phyloP scores from a whole-genome alignment of 2,329 filamentous ascomycete genomes.

The Pyrenochaeta sp. region DNA sequence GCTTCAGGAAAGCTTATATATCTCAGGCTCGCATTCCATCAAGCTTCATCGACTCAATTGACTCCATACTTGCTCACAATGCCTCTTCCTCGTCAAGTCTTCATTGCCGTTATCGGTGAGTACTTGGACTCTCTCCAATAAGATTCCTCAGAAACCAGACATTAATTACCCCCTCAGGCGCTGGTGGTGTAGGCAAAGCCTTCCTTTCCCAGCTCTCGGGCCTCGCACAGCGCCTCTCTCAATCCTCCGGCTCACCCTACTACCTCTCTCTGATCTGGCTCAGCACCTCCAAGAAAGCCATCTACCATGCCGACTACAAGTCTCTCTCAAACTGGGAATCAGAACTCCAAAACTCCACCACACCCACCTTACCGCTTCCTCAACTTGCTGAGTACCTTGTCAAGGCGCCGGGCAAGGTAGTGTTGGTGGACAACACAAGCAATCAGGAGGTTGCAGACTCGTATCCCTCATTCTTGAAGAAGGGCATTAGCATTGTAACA shows the following conservation, averaged over 20 bases:
- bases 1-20: conserved; percentile 1
- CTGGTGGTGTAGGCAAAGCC: conserved; percentile 89
- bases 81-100: conserved; percentile 55
- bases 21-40: conserved; percentile 1
- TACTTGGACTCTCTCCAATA: not conserved
- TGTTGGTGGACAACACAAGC: conserved; percentile 96
- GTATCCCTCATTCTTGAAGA: conserved; percentile 82
- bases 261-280: conserved; percentile 84
- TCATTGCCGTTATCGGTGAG: conserved; percentile 58
- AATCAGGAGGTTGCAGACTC: conserved; percentile 82
- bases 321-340: conserved; percentile 68
- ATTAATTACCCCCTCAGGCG: conserved; percentile 64
- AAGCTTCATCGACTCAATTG: conserved; percentile 15
- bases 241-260: conserved; percentile 64
- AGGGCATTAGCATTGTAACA: conserved; percentile 89
- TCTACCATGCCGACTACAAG: conserved; percentile 78
- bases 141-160: not conserved
- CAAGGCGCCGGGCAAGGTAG: conserved; percentile 76
- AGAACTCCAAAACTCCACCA: conserved; percentile 69
- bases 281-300: conserved; percentile 82
- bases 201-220: conserved; percentile 84
- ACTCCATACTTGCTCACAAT: conserved; percentile 37
- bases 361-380: conserved; percentile 71
- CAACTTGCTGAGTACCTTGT: conserved; percentile 81
- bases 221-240: conserved; percentile 68